phyloP scores from a whole-genome alignment of 306 rosid genomes.

The Gastrolobium bilobum region DNA sequence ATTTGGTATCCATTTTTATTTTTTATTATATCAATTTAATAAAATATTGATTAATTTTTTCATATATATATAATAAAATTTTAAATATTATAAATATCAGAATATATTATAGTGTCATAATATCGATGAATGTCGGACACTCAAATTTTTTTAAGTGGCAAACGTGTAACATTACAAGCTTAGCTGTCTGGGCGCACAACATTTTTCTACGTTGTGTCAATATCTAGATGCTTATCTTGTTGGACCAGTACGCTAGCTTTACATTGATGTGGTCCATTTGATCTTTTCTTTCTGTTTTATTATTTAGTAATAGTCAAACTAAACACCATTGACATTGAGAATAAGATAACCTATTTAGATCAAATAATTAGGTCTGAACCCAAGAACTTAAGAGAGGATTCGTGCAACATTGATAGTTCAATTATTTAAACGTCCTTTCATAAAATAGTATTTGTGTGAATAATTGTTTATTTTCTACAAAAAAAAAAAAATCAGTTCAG shows the following conservation, averaged over 20 bases:
- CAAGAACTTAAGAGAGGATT: background rate
- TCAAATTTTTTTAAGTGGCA: background rate
- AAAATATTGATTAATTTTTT: too few relatives aligned
- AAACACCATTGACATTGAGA: background rate
- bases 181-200: background rate
- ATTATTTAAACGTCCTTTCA: background rate
- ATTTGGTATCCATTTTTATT: too few relatives aligned
- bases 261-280: background rate
- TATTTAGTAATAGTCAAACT: background rate
- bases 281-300: background rate
- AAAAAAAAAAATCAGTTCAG: too few relatives aligned
- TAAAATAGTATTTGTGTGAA: background rate
- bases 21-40: too few relatives aligned
- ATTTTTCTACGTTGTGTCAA: constrained; percentile 17
- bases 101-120: too few relatives aligned
- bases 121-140: too few relatives aligned
- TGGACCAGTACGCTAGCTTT: background rate
- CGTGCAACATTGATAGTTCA: background rate
- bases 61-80: too few relatives aligned
- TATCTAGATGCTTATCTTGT: background rate
- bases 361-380: constrained; percentile 7
- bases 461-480: background rate
- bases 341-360: background rate
- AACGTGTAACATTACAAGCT: constrained; percentile 11
- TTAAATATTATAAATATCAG: too few relatives aligned